These are phyloP conservation scores for Jacaranda copaia DNA, from an alignment of 257 asterid genomes.

Conservation along the genomic window DNA sequence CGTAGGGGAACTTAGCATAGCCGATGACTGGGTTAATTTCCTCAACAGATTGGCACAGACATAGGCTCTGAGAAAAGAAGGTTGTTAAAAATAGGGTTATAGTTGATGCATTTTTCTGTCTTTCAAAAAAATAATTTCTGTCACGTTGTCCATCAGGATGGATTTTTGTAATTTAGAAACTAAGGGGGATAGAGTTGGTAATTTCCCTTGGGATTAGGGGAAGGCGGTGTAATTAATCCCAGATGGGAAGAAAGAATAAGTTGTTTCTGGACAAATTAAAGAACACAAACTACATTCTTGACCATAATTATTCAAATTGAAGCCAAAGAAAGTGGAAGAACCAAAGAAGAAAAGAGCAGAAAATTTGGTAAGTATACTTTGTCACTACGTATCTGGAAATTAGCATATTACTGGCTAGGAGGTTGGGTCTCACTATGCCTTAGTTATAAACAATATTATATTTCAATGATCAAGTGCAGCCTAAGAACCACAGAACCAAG, in stretches of 20 bases:
- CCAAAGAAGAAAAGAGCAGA: background rate
- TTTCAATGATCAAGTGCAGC: background rate
- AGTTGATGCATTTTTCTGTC: too few species aligned
- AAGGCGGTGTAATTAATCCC: background rate
- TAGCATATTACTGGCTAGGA: background rate
- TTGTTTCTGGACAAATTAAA: background rate
- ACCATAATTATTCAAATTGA: background rate
- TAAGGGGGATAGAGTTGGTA: background rate
- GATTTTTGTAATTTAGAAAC: background rate
- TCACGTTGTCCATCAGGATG: too few species aligned
- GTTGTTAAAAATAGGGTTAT: too few species aligned
- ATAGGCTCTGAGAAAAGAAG: too few species aligned
- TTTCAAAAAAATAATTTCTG: too few species aligned
- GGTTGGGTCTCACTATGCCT: background rate
- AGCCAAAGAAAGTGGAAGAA: conserved; percentile 5
- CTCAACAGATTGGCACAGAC: too few species aligned
- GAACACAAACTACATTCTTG: background rate
- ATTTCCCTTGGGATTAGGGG: background rate
- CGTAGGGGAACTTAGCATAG: too few species aligned
- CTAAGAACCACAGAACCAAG: background rate
- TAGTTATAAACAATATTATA: background rate
- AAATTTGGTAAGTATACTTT: background rate
- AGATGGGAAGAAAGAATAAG: background rate
- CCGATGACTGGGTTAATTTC: too few species aligned
- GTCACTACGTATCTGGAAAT: background rate